Base-by-base conservation (phyloP, 23 red algal genomes). In the Gracilaria caudata region DNA sequence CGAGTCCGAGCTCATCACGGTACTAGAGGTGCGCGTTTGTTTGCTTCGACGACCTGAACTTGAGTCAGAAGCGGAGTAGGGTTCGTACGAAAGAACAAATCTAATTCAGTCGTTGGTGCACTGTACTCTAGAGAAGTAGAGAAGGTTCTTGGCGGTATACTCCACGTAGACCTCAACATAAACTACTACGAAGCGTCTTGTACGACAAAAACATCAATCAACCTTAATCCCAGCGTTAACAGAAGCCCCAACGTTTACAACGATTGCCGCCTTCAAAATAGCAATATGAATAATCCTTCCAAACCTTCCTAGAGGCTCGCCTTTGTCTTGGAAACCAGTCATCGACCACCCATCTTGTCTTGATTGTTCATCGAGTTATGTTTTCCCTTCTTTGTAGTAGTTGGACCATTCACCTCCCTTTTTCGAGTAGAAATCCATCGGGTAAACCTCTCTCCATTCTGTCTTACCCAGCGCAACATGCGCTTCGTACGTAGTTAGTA, bases 391-490 rank as follows among this genome's bases (percentile, higher is more conserved):
- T 33, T 86, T 86, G 44, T 89, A 95, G 77, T 99, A 99, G 63
- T 99, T 99, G 56, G 68, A 68, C 97, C 97, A 99, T 63, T 86
- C 84, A 76, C 91, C 94, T 14, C 93, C 97, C 24, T 87, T 65
- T 53, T 95, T 95, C 26, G 97, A 73, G 64, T 99, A 99, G 63
- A 87, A 99, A 77, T 99, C 97, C 97, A 99, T 99, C 19, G 97
- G 97, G 78, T 99, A 99, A 6, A 54, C 56, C 13, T 83, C 68
- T 24, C 82, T 81, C 97, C 97, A 99, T 28, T 79, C 57, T 10
- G 78, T 61, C 43, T 84, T 66, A 19, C 97, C 97, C 12, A 99
- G 37, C 17, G 93, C 93, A 16, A 95, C 93, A 35, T 87, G 64
- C 19, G 90, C 84, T 71, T 95, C 97, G 73, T 95, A 95, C 1